Conservation (phyloP, 208 protist species). For the Phytomonas francai region DNA sequence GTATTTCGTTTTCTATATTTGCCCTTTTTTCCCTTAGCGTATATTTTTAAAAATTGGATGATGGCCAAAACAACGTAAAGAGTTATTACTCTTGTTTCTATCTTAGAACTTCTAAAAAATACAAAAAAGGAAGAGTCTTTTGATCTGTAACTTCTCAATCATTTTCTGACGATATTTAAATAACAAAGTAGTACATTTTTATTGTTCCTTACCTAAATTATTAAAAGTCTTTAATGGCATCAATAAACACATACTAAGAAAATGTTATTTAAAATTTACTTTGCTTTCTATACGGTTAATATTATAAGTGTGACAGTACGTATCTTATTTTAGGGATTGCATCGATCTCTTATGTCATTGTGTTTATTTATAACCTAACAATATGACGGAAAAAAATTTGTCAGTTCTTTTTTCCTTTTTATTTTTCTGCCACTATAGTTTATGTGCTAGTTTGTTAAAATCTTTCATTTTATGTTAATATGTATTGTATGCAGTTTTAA, state of each 20-base stretch:
- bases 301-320: background rate
- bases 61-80: background rate
- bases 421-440: constrained; percentile 3
- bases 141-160: constrained; percentile 6
- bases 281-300: background rate
- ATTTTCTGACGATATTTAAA: constrained; percentile 6
- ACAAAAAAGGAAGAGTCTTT: constrained; percentile 3
- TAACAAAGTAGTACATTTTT: background rate
- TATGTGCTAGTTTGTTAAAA: constrained; percentile 12
- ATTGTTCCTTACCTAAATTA: background rate
- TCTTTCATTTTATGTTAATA: constrained; percentile 3
- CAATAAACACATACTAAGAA: background rate
- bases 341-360: background rate
- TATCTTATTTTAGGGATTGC: background rate
- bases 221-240: background rate
- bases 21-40: background rate
- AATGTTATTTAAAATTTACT: background rate
- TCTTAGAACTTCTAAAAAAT: constrained; percentile 4
- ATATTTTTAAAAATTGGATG: background rate
- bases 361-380: background rate
- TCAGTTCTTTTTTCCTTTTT: constrained; percentile 19
- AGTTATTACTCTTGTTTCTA: background rate
- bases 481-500: background rate
- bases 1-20: background rate
- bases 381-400: background rate